phyloP scores from a whole-genome alignment of 306 rosid species.

The Inga laurina region DNA sequence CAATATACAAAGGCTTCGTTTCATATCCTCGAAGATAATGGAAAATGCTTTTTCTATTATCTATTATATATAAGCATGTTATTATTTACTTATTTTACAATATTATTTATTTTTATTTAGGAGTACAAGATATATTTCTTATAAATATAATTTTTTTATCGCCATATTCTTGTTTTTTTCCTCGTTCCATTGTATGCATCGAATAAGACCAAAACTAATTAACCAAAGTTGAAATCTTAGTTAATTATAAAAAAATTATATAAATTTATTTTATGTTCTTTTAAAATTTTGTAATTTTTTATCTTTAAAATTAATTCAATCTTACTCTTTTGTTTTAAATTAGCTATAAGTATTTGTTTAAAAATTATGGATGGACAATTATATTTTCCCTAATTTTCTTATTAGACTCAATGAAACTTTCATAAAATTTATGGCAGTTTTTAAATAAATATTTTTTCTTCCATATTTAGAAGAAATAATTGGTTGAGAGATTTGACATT shows the following conservation, averaged over 20 bases:
- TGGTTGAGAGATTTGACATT: neutral
- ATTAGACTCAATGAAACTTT: neutral
- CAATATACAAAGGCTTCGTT: no score
- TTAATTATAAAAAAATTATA: neutral
- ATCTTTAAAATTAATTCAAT: neutral
- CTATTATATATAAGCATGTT: no score
- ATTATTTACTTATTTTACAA: no score
- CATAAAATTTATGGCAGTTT: neutral
- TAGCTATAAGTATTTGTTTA: no score
- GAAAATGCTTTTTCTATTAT: no score
- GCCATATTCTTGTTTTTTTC: no score
- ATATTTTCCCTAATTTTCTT: no score
- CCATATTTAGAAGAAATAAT: neutral
- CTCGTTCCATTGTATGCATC: neutral
- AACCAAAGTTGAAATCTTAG: neutral
- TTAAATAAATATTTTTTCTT: neutral
- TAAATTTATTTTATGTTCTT: neutral
- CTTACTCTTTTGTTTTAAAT: neutral
- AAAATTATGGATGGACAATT: no score
- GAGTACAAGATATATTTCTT: no score
- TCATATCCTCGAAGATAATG: no score
- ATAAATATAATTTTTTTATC: neutral
- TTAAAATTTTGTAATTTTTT: neutral
- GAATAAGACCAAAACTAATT: neutral
- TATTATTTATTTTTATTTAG: no score